Base-by-base conservation (phyloP, 305 asterid species). In the Fraxinus velutina region DNA sequence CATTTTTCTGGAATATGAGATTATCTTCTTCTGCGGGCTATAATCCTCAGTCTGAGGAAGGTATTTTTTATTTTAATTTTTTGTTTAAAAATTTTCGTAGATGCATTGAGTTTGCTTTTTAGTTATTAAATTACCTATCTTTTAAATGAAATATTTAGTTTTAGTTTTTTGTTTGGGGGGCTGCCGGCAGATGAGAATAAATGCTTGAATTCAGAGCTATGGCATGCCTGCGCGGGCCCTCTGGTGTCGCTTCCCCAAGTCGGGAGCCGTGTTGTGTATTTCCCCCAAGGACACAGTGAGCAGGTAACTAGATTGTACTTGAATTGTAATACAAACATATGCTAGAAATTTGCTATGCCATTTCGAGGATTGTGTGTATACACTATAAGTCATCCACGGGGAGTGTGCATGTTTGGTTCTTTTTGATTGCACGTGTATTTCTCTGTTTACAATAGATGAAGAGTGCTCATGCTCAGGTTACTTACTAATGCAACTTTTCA, bases 181-280 rank as follows among this genome's bases (percentile, higher is more conserved):
- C 55, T 81, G 80, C 39, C 39, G 57, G 81, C 77, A 92, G 99
- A 94, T 79, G 98, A 91, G 86, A 92, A 92, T 86, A 93, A 95
- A 88, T 93, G 98, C 97, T 91, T 92, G 93, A 95, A 95, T 87
- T 92, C 99, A 19, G 98, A 95, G 93, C 92, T 95, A 37, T 95
- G 99, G 99, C 99, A 95, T 78, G 99, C 98, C 0, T 95, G 99
- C 77, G 98, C 98, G 22, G 99, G 99, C 62, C 99, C 99, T 1
- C 86, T 95, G 78, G 98, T 95, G 80, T 94, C 99, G 5, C 93
- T 95, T 75, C 99, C 99, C 2, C 93, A 88, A 70, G 83, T 92
- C 21, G 99, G 98, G 73, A 91, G 97, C 83, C 90, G 98, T 21
- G 97, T 95, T 7, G 97, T 92, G 78, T 95, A 94, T 86, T 94